These are phyloP conservation scores for Pseudopyricularia javanii DNA, from an alignment of 2,329 filamentous ascomycete species.

Conservation along the genomic window DNA sequence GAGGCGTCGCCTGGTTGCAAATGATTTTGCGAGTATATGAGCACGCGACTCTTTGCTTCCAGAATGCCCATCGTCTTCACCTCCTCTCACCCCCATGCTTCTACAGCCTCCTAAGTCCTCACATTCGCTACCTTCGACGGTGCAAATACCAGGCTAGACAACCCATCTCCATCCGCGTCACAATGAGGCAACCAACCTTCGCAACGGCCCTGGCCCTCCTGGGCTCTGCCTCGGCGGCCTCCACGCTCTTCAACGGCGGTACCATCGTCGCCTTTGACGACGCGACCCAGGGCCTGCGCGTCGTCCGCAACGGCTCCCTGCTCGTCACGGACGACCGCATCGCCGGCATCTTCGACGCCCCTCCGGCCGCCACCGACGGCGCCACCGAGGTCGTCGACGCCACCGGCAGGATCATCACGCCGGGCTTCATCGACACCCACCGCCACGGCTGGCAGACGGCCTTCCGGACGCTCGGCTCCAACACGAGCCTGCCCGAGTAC, in stretches of 20 bases:
- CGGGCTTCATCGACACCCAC: slow-evolving; percentile 46
- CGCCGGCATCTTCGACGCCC: slow-evolving; percentile 14
- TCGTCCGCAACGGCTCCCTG: slow-evolving; percentile 26
- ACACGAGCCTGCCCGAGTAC: slow-evolving; percentile 36
- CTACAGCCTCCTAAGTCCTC: background rate
- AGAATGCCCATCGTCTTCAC: background rate
- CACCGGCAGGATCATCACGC: slow-evolving; percentile 35
- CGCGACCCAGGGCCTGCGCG: slow-evolving; percentile 16
- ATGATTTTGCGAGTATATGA: background rate
- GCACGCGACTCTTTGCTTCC: background rate
- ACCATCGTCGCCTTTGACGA: slow-evolving; percentile 29
- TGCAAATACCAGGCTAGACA: too few relatives aligned
- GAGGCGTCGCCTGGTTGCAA: too few relatives aligned
- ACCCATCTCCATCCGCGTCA: background rate
- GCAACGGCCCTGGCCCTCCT: background rate
- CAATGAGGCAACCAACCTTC: background rate
- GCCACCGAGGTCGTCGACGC: slow-evolving; percentile 31
- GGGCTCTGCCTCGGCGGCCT: slow-evolving; percentile 6
- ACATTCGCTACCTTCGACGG: background rate
- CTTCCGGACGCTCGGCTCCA: slow-evolving; percentile 37
- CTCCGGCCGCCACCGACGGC: background rate
- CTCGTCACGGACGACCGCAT: slow-evolving; percentile 26
- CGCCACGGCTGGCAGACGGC: slow-evolving; percentile 43
- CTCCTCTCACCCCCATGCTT: background rate
- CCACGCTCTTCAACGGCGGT: slow-evolving; percentile 15